Evolutionary conservation across 306 rosid genomes (phyloP).

Genomic region (Vigna nakashimae): DNA sequence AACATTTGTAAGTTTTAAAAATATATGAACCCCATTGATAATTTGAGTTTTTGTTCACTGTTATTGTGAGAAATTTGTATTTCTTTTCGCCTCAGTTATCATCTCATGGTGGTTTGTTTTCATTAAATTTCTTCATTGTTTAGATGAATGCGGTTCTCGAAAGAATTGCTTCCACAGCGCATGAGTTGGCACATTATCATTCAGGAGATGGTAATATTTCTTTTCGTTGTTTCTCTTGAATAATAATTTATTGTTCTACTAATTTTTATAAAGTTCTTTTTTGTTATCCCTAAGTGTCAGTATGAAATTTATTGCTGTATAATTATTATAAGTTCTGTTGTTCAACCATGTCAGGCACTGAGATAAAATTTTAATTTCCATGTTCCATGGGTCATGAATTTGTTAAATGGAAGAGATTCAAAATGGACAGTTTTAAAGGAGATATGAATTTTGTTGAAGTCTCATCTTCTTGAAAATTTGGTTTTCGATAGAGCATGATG

Average conservation of each 20-base stretch:
- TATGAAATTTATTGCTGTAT: slow-evolving; percentile 26
- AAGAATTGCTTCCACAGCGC: slow-evolving; percentile 82
- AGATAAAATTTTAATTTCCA: slow-evolving; percentile 22
- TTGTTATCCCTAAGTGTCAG: background rate
- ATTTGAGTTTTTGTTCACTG: background rate
- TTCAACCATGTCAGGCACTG: background rate
- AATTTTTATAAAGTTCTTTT: background rate
- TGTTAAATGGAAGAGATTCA: slow-evolving; percentile 21
- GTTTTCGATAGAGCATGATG: background rate
- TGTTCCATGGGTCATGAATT: slow-evolving; percentile 33
- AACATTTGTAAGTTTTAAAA: background rate
- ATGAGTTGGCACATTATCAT: slow-evolving; percentile 96
- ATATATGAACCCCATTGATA: background rate
- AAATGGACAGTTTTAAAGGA: background rate
- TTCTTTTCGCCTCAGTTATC: slow-evolving; percentile 6
- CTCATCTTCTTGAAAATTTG: slow-evolving; percentile 25
- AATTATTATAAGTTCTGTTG: slow-evolving; percentile 15
- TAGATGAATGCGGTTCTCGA: slow-evolving; percentile 97
- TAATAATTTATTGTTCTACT: background rate
- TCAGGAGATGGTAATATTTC: slow-evolving; percentile 84
- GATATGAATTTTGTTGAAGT: background rate
- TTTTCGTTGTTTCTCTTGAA: background rate
- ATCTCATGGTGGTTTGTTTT: slow-evolving; percentile 25
- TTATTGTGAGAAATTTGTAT: background rate
- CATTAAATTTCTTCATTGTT: slow-evolving; percentile 36